phyloP scores from a whole-genome alignment of 495 filamentous ascomycete species.

The Penicillium fimorum region DNA sequence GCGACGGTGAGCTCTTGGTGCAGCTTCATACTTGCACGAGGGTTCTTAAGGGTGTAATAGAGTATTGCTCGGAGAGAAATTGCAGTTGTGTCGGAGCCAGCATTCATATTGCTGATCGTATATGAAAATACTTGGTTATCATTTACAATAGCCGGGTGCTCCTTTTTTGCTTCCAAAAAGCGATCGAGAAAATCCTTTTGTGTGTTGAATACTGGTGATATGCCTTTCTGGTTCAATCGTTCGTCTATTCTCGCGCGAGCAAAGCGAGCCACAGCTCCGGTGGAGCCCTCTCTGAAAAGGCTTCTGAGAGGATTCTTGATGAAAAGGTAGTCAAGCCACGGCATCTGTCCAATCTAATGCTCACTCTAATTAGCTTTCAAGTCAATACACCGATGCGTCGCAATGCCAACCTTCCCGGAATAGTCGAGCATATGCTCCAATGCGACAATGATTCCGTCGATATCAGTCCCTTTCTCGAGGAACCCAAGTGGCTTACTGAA shows the following conservation, averaged over 20 bases:
- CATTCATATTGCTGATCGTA: conserved; percentile 46
- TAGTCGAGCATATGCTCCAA: background rate
- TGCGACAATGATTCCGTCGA: background rate
- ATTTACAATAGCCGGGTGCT: conserved; percentile 26
- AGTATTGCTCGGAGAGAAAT: conserved; percentile 44
- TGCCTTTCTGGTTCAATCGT: conserved; percentile 10
- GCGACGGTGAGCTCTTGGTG: conserved; percentile 36
- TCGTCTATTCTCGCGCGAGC: conserved; percentile 54
- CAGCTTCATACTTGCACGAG: conserved; percentile 15
- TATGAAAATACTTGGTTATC: conserved; percentile 32
- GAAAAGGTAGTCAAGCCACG: conserved; percentile 49
- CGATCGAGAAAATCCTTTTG: conserved; percentile 29
- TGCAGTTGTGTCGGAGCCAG: conserved; percentile 54
- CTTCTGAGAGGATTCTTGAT: conserved; percentile 51
- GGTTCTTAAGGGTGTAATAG: background rate
- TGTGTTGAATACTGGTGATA: background rate
- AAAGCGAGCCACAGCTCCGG: conserved; percentile 29
- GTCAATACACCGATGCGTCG: background rate
- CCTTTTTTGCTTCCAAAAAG: conserved; percentile 34
- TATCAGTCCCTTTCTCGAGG: background rate
- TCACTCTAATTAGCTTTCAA: background rate
- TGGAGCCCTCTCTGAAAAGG: conserved; percentile 32
- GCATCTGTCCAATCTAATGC: conserved; percentile 10
- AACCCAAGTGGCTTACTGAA: background rate
- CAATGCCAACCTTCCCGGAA: background rate